Conservation (phyloP, 306 rosid species). For the Cicer pinnatifidum region DNA sequence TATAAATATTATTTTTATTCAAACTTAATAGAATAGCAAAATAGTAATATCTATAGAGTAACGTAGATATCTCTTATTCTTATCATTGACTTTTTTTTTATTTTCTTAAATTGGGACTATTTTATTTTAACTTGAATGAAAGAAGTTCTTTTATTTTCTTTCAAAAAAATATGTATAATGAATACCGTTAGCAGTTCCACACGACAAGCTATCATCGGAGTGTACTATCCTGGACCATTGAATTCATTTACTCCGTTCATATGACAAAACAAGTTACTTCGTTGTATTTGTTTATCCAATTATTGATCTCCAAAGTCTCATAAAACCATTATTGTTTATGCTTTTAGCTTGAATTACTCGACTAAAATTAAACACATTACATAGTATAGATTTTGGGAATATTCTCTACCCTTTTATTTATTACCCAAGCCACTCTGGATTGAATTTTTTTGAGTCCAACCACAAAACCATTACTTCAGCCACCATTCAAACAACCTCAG, state of each 20-base stretch:
- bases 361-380: not conserved
- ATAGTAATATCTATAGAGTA: too few species aligned
- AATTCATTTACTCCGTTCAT: not conserved
- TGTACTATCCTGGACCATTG: not conserved
- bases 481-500: conserved; percentile 40
- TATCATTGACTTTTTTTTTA: too few species aligned
- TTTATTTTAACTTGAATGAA: too few species aligned
- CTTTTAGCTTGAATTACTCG: not conserved
- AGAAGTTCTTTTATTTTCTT: too few species aligned
- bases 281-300: not conserved
- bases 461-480: not conserved
- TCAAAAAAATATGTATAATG: too few species aligned
- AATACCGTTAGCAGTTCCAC: too few species aligned
- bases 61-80: too few species aligned
- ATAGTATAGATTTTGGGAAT: not conserved
- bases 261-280: not conserved
- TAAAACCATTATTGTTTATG: not conserved
- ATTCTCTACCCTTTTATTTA: not conserved
- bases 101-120: too few species aligned
- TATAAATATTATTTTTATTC: too few species aligned
- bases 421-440: conserved; percentile 4
- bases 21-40: too few species aligned
- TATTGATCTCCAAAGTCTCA: not conserved
- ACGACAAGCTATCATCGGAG: not conserved
- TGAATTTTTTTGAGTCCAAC: not conserved